A percentile compares a stretch with the other conserved stretches of the same genome.
Conservation (phyloP, 2,329 filamentous ascomycete species). For the Beauveria varroae region DNA sequence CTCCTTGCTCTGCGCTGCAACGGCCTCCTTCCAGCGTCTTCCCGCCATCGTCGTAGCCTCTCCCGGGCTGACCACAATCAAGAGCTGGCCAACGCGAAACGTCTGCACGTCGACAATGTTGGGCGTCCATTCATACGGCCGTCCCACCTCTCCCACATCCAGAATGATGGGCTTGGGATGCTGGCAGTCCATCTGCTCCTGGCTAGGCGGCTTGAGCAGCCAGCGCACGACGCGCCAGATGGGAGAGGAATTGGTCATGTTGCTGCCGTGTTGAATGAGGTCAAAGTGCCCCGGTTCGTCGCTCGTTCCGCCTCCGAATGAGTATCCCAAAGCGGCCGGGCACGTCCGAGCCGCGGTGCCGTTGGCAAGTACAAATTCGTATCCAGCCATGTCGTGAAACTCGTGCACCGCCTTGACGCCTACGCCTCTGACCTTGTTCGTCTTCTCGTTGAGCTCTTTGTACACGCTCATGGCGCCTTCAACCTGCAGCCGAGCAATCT, state of each 20-base stretch:
- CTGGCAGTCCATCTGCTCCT: conserved; percentile 68
- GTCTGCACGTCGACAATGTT: conserved; percentile 87
- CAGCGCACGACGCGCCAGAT: conserved; percentile 70
- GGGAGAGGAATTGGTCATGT: conserved; percentile 60
- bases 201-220: conserved; percentile 59
- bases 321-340: conserved; percentile 78
- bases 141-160: conserved; percentile 69
- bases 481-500: conserved; percentile 64
- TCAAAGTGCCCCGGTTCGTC: conserved; percentile 86
- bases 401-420: conserved; percentile 73
- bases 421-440: conserved; percentile 50
- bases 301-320: conserved; percentile 82
- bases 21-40: conserved; percentile 71
- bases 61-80: conserved; percentile 77
- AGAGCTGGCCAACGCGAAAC: conserved; percentile 73
- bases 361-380: conserved; percentile 64
- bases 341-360: conserved; percentile 67
- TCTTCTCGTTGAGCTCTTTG: conserved; percentile 37
- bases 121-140: conserved; percentile 77
- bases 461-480: conserved; percentile 45
- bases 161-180: conserved; percentile 75
- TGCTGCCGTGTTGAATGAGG: conserved; percentile 76
- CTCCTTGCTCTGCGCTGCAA: conserved; percentile 42
- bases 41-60: conserved; percentile 93
- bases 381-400: conserved; percentile 70